Percentiles rank a stretch among this genome's conserved stretches.
Evolutionary conservation across 352 stramenopile genomes (phyloP).

Genomic region (Globisporangium nagaii): DNA sequence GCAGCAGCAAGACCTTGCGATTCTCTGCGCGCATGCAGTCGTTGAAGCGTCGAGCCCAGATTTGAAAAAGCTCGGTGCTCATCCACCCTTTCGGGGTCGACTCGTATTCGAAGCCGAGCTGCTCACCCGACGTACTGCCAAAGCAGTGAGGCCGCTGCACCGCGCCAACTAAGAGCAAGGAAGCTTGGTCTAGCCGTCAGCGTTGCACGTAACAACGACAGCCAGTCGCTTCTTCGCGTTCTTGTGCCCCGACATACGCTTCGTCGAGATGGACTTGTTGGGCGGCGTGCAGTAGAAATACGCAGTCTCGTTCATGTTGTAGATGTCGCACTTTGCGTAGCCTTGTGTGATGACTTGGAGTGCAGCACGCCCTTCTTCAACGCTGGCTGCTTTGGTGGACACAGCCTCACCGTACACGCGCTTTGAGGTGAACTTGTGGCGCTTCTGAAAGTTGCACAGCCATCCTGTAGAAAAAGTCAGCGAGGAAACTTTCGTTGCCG

Average conservation of each 20-base stretch:
- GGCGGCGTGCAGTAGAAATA: conserved; percentile 11
- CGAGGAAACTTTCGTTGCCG: background rate
- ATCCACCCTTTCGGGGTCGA: background rate
- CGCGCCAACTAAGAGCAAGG: background rate
- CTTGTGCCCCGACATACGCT: background rate
- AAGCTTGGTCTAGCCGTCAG: background rate
- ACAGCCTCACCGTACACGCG: conserved; percentile 7
- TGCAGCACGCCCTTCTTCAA: background rate
- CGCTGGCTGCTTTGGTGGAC: background rate
- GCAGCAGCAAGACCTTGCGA: too few species aligned
- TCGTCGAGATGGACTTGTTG: background rate
- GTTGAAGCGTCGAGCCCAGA: too few species aligned
- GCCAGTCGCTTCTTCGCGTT: conserved; percentile 4
- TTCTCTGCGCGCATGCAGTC: too few species aligned
- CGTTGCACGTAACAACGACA: background rate
- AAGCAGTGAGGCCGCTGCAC: background rate
- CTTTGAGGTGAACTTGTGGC: conserved; percentile 9
- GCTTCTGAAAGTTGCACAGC: conserved; percentile 11
- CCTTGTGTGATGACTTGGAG: conserved; percentile 1
- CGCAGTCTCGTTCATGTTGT: conserved; percentile 18
- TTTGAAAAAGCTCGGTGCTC: too few species aligned
- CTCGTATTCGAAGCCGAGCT: background rate
- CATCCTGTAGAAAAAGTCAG: conserved; percentile 25
- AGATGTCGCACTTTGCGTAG: conserved; percentile 9
- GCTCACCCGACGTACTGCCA: background rate